A percentile compares a stretch with the other conserved stretches of the same genome.
Conservation (phyloP, 345 rosid genomes). For the Dipteronia sinensis region DNA sequence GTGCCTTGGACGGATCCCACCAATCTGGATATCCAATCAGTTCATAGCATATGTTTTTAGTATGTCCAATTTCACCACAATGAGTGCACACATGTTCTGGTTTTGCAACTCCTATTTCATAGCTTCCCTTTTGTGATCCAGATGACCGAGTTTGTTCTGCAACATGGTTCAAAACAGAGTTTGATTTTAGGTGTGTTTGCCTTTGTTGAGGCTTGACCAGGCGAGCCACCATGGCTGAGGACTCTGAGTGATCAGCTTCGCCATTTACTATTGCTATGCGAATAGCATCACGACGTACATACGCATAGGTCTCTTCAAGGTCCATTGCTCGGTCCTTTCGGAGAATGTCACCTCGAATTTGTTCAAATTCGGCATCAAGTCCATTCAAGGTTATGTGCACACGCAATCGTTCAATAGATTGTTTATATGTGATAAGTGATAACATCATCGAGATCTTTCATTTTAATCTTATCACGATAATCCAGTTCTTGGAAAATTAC, state of each 20-base stretch:
- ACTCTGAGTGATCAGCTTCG: neutral
- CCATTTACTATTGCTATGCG: neutral
- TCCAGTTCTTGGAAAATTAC: conserved; percentile 17
- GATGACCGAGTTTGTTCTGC: neutral
- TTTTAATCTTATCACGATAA: conserved; percentile 11
- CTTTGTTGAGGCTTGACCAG: neutral
- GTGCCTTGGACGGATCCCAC: conserved; percentile 5
- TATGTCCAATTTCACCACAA: neutral
- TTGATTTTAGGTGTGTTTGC: neutral
- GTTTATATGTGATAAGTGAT: neutral
- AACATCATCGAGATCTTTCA: conserved; percentile 13
- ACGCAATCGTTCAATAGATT: neutral
- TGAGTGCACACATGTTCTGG: too few relatives aligned
- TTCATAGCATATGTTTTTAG: neutral
- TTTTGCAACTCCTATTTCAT: too few relatives aligned
- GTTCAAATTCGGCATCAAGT: neutral
- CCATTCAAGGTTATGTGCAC: conserved; percentile 15
- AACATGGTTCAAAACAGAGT: neutral
- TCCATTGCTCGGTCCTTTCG: neutral
- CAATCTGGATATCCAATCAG: conserved; percentile 1
- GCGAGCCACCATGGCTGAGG: neutral
- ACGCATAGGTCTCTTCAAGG: neutral
- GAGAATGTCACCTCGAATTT: neutral
- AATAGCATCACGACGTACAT: neutral
- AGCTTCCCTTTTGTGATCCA: neutral